Conservation (phyloP, 345 rosid species). For the Gossypium turneri region DNA sequence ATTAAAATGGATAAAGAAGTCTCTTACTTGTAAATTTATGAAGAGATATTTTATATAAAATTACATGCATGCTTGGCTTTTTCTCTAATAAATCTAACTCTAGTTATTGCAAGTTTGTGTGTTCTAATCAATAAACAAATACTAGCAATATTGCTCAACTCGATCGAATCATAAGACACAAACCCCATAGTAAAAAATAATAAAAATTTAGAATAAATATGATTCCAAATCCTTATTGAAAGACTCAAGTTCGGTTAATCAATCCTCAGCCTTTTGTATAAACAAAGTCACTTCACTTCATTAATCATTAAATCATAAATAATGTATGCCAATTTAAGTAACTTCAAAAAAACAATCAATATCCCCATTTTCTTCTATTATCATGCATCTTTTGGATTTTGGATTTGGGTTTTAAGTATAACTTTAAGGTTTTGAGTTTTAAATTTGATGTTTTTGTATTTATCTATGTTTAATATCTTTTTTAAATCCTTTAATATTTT, state of each 20-base stretch:
- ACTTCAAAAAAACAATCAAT: too few relatives aligned
- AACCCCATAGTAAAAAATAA: not conserved
- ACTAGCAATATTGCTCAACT: not conserved
- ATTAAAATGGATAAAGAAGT: not conserved
- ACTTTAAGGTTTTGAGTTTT: too few relatives aligned
- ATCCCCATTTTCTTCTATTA: too few relatives aligned
- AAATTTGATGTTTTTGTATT: too few relatives aligned
- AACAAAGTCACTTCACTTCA: not conserved
- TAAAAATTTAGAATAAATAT: not conserved
- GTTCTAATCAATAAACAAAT: not conserved
- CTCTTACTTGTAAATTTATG: too few relatives aligned
- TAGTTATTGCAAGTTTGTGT: not conserved
- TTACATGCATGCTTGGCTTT: not conserved
- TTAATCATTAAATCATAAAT: not conserved
- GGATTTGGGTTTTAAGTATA: too few relatives aligned
- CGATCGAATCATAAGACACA: not conserved
- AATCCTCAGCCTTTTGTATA: not conserved
- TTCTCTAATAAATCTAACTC: not conserved
- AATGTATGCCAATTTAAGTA: not conserved
- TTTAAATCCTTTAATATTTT: too few relatives aligned
- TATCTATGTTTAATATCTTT: too few relatives aligned
- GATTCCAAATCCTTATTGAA: constrained; percentile 1
- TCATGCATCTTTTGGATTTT: too few relatives aligned
- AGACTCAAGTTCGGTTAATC: not conserved
- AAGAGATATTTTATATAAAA: too few relatives aligned